Base-by-base conservation (phyloP, 495 filamentous ascomycete species). In the Lasiosphaeria miniovina region DNA sequence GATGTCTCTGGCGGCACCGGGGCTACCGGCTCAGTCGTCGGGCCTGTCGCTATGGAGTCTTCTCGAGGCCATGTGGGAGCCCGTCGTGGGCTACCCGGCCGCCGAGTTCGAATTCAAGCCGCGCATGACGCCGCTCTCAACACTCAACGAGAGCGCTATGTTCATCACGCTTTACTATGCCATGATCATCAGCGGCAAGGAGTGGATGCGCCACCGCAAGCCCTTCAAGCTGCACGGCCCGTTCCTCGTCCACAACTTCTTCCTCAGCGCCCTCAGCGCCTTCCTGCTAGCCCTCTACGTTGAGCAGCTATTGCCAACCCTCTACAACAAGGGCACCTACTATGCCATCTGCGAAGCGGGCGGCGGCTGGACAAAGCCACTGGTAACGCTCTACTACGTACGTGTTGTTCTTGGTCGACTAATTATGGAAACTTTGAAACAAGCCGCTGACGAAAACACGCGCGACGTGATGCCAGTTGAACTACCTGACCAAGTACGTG, bases 401-500 rank as follows among this genome's bases (percentile, higher is more conserved):
- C 15, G 52, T 52, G 9, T 9, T 6, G 4, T 38, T 17, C 33
- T 7, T 52, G 4, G 2, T 6, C 50, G 10, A 12, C 9, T 52
- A 6, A 14, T 5, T 1, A n/a, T 24, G 49, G 17, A 6, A 17
- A 51, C 31, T 4, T 15, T 54, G 35, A 31, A 17, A 54, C 36
- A 12, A 41, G 6, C 7, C 31, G 7, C 7, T 38, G 38, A 17
- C 34, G 12, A 54, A 12, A 9, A 6, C 3, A 54, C 24, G 31
- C 34, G 6, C 31, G 49, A 24, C 49, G 24, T 24, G 24, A 24
- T 24, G 24, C 24, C 34, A 55, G 53, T 46, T 55, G 15, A 55
- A 43, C 53, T 91, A 91, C 76, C 81, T 91, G 31, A 90, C 87
- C 62, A 91, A 91, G 74, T 92, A 90, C 73, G 80, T 91, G 53